Conservation (phyloP, 805 yeast species). For the Metschnikowia peoriensis region DNA sequence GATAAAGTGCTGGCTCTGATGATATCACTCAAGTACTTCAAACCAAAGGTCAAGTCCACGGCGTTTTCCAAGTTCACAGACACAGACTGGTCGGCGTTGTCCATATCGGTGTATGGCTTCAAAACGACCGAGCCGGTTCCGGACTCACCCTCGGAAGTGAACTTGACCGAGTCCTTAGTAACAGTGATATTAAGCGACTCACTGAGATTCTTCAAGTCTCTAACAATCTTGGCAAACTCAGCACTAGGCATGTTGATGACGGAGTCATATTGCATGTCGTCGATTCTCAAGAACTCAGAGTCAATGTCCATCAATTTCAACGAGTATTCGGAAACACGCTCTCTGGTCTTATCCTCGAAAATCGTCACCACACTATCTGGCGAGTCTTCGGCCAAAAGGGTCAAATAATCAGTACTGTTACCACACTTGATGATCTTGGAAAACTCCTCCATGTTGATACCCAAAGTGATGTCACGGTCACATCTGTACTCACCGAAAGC, state of each 20-base stretch:
- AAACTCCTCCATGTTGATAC: slow-evolving; percentile 85
- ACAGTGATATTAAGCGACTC: slow-evolving; percentile 85
- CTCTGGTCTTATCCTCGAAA: slow-evolving; percentile 89
- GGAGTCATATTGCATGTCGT: slow-evolving; percentile 89
- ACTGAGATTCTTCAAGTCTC: slow-evolving; percentile 82
- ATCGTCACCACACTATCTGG: slow-evolving; percentile 78
- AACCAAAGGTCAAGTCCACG: slow-evolving; percentile 85
- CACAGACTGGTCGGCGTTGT: slow-evolving; percentile 72
- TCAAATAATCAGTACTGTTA: slow-evolving; percentile 81
- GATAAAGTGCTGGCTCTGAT: slow-evolving; percentile 87
- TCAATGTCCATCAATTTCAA: slow-evolving; percentile 95
- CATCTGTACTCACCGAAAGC: slow-evolving; percentile 93
- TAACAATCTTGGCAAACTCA: slow-evolving; percentile 85
- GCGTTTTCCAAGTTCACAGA: slow-evolving; percentile 80
- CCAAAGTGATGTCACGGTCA: slow-evolving; percentile 89
- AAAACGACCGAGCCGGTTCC: slow-evolving; percentile 85
- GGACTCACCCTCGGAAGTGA: slow-evolving; percentile 86
- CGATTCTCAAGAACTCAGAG: slow-evolving; percentile 89
- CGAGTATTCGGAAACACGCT: slow-evolving; percentile 87
- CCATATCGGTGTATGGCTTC: slow-evolving; percentile 81
- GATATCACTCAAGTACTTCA: slow-evolving; percentile 86
- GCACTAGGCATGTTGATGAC: slow-evolving; percentile 81
- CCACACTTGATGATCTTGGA: slow-evolving; percentile 89
- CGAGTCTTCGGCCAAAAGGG: slow-evolving; percentile 84
- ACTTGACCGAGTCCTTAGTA: slow-evolving; percentile 89